Base-by-base conservation (phyloP, 495 filamentous ascomycete species). In the Podospora pseudopauciseta region DNA sequence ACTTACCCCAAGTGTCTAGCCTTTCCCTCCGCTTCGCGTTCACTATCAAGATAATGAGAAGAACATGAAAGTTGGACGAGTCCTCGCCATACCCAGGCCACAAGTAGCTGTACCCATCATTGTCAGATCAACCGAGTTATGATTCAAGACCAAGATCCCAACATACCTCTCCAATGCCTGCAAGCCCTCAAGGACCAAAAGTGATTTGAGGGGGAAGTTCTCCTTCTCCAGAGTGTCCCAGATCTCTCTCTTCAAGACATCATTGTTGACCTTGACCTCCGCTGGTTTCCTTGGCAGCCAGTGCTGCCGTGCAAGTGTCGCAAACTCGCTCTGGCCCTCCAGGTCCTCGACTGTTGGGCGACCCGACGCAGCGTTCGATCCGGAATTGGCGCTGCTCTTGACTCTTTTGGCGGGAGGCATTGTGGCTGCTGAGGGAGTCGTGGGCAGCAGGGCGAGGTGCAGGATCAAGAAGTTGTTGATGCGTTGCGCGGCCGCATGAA, bases 81-180 rank as follows among this genome's bases (percentile, higher is more conserved):
- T 93, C 88, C 71, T 97, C 93, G 55, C 85, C 86, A 76, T 94
- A 99, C 61, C 91, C 90, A 26, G 94, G 95, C 95, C 96, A 99
- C 27, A 99, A 86, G 74, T 92, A 97, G 75, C 91, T 94, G 65
- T 49, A 49, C 54, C 56, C 28, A 32, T 32, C 4, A 18, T 20
- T 58, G 71, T 79, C 68, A 78, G 73, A 67, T 34, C 32, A 18
- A 61, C 23, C 63, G 34, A 69, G 4, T 15, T 26, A 16, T 28
- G 58, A 49, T 16, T 15, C n/a, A 26, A 19, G 23, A 23, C 2
- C 63, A 23, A 19, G 1, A 39, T 18, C 1, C 23, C 7, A 58
- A 53, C 82, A 13, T 82, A 94, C 90, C 87, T 93, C 74, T 99
- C 95, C 65, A 99, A 79, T 55, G 96, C 86, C 80, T 96, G 94